A percentile compares a stretch with the other conserved stretches of the same genome.
phyloP scores from a whole-genome alignment of 1,284 basidiomycete species.

The Stygiomarasmius scandens region DNA sequence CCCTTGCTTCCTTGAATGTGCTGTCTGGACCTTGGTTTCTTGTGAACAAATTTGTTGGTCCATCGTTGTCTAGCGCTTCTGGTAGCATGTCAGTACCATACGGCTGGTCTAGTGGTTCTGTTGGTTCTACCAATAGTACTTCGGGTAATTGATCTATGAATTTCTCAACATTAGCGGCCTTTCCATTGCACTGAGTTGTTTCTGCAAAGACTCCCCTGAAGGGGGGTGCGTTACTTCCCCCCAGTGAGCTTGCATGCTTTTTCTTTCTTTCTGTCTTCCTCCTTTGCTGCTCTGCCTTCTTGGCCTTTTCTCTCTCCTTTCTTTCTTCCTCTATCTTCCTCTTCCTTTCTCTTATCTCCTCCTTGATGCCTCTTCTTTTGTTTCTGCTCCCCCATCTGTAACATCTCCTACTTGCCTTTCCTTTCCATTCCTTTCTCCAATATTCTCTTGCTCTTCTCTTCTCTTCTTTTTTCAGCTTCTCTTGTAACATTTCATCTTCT shows the following conservation, averaged over 20 bases:
- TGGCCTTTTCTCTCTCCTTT: neutral
- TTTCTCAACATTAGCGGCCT: neutral
- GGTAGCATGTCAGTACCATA: neutral
- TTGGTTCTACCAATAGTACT: neutral
- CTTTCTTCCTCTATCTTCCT: too few relatives aligned
- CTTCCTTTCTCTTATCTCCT: neutral
- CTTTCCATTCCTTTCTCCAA: neutral
- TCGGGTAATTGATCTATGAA: neutral
- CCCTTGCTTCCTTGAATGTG: neutral
- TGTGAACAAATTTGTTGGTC: neutral
- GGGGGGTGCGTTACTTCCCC: constrained; percentile 7
- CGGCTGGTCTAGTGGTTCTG: neutral
- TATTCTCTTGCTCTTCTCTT: neutral
- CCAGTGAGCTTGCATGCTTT: constrained; percentile 1
- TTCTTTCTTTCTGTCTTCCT: neutral
- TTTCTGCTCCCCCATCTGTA: neutral
- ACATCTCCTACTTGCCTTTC: too few relatives aligned
- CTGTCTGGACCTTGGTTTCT: neutral
- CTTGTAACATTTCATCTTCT: neutral
- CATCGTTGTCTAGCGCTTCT: neutral
- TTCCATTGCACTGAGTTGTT: neutral
- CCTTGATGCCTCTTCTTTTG: neutral
- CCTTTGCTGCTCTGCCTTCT: neutral
- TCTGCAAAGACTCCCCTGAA: constrained; percentile 1
- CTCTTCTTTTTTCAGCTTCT: neutral